A percentile compares a stretch with the other conserved stretches of the same genome.
Conservation (phyloP, 768 basidiomycete species). For the Pilatotrama ljubarskyi region DNA sequence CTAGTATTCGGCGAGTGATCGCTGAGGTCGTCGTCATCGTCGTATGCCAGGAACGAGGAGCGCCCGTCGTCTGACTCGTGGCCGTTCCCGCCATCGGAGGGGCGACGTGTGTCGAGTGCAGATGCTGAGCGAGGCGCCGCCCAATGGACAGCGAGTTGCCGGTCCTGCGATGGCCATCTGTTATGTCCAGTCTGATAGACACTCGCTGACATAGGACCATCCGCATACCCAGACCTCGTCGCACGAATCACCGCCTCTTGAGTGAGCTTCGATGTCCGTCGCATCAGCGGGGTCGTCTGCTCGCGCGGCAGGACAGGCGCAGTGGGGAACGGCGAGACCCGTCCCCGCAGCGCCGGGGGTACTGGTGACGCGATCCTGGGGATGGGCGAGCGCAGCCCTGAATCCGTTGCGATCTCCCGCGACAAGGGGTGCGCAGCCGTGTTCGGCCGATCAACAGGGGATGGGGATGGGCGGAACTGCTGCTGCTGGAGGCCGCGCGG, state of each 20-base stretch:
- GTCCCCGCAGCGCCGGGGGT: constrained; percentile 18
- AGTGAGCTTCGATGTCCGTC: constrained; percentile 22
- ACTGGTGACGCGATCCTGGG: constrained; percentile 14
- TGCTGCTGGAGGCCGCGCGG: constrained; percentile 16
- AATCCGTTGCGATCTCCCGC: constrained; percentile 3
- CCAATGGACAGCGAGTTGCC: constrained; percentile 24
- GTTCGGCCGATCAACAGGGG: constrained; percentile 2
- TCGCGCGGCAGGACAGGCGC: constrained; percentile 31
- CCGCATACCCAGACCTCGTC: not conserved
- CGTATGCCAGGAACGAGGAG: constrained; percentile 17
- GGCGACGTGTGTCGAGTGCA: constrained; percentile 14
- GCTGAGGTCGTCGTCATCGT: constrained; percentile 18
- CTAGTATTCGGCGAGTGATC: constrained; percentile 11
- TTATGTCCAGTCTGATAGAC: constrained; percentile 17
- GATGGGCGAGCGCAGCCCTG: not conserved
- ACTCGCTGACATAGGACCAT: constrained; percentile 16
- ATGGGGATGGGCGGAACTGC: constrained; percentile 2
- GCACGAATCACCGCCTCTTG: constrained; percentile 14
- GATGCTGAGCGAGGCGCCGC: constrained; percentile 28
- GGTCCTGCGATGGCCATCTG: constrained; percentile 15
- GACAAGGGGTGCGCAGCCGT: constrained; percentile 18
- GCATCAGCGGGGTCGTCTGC: constrained; percentile 24
- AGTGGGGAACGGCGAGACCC: constrained; percentile 23
- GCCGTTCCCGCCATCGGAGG: not conserved
- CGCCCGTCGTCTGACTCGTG: constrained; percentile 3